These are phyloP conservation scores for Brassica carinata DNA, from an alignment of 345 rosid species.

Conservation along the genomic window DNA sequence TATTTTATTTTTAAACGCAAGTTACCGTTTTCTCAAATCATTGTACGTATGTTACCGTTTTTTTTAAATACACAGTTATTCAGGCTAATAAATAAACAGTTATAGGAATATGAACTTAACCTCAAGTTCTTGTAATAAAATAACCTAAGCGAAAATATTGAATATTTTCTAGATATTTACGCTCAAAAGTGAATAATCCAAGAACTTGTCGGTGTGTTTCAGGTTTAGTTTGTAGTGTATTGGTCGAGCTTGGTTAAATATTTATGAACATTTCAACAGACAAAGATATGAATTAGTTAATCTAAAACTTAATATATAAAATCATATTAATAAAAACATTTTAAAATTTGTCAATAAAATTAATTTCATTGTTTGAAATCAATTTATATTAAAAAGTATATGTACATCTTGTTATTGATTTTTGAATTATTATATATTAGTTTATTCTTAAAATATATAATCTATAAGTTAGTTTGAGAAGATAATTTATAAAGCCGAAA, in stretches of 20 bases:
- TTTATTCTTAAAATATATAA: too few relatives aligned
- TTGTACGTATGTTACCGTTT: background rate
- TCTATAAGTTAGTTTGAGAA: too few relatives aligned
- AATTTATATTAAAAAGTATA: too few relatives aligned
- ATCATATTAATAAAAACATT: too few relatives aligned
- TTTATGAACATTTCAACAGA: background rate
- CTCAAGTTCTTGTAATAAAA: conserved; percentile 2
- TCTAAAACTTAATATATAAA: too few relatives aligned
- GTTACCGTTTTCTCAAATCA: background rate
- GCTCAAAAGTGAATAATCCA: conserved; percentile 23
- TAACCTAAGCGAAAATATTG: background rate
- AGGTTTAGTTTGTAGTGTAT: conserved; percentile 11
- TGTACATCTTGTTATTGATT: too few relatives aligned
- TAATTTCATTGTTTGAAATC: too few relatives aligned
- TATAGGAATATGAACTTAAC: background rate
- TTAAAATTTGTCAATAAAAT: too few relatives aligned
- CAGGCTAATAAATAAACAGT: background rate
- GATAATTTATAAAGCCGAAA: too few relatives aligned
- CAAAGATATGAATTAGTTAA: background rate
- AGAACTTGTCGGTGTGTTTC: conserved; percentile 22
- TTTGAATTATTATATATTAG: too few relatives aligned
- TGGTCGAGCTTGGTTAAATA: conserved; percentile 2
- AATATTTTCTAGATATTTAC: conserved; percentile 21
- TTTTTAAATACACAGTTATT: background rate
- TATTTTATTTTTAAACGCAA: background rate